Percentiles rank a stretch among this genome's conserved stretches.
These are phyloP conservation scores for Paramecium bursaria DNA, from an alignment of 73 alveolate species.

Conservation along the genomic window DNA sequence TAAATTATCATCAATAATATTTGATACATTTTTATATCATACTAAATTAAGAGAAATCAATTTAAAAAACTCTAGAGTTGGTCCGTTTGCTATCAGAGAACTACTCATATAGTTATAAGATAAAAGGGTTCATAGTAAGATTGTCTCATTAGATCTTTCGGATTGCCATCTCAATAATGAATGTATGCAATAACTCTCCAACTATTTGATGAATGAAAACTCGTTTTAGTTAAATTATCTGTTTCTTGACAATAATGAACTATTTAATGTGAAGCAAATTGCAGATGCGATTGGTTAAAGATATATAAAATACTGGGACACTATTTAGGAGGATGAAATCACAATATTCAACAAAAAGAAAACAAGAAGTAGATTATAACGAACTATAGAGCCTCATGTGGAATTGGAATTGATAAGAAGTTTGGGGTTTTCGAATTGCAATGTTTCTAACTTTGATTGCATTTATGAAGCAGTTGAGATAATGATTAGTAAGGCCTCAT, in stretches of 20 bases:
- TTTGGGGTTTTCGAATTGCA: background rate
- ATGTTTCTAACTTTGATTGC: background rate
- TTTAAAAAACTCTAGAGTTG: background rate
- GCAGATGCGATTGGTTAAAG: background rate
- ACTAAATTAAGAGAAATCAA: background rate
- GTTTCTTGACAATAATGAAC: conserved; percentile 6
- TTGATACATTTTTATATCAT: conserved; percentile 22
- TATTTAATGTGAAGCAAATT: background rate
- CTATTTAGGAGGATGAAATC: background rate
- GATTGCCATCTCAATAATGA: conserved; percentile 1
- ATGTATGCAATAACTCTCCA: background rate
- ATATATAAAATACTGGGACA: conserved; percentile 43
- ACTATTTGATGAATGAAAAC: conserved; percentile 29
- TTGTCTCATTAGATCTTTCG: conserved; percentile 1
- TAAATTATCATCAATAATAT: conserved; percentile 5
- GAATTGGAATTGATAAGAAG: conserved; percentile 34
- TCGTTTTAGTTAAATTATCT: conserved; percentile 25
- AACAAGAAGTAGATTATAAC: too few species aligned
- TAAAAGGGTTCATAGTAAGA: background rate
- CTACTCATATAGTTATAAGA: conserved; percentile 3
- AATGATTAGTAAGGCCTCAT: background rate
- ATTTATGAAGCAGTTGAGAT: conserved; percentile 14
- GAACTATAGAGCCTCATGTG: background rate
- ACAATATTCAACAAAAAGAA: too few species aligned
- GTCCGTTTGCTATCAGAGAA: conserved; percentile 27